These are phyloP conservation scores for Anisodus tanguticus DNA, from an alignment of 257 asterid species.

Conservation along the genomic window DNA sequence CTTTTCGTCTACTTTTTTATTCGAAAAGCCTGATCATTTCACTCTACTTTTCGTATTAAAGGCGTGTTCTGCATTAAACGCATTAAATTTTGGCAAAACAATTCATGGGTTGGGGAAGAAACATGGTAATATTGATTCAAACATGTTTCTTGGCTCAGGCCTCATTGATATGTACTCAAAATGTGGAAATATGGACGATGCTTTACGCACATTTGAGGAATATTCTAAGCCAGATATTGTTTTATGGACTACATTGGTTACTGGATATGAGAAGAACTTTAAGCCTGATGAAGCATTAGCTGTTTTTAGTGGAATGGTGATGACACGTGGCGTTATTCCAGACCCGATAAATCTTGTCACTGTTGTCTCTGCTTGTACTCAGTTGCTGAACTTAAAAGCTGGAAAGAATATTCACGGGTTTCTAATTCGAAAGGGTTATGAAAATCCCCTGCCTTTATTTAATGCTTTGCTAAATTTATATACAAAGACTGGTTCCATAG, in stretches of 20 bases:
- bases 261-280: conserved; percentile 65
- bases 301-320: conserved; percentile 48
- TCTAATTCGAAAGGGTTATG: conserved; percentile 47
- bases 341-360: conserved; percentile 62
- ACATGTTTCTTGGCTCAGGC: conserved; percentile 71
- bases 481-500: conserved; percentile 53
- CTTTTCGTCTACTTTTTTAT: conserved; percentile 46
- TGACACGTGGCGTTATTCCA: conserved; percentile 33
- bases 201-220: conserved; percentile 63
- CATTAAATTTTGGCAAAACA: conserved; percentile 47
- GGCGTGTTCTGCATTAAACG: conserved; percentile 65
- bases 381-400: conserved; percentile 44
- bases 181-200: conserved; percentile 65
- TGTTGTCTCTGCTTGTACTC: conserved; percentile 71
- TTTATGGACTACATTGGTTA: conserved; percentile 66
- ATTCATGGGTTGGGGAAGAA: conserved; percentile 68
- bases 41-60: conserved; percentile 52
- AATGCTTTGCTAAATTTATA: conserved; percentile 67
- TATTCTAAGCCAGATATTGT: conserved; percentile 65
- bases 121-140: conserved; percentile 38
- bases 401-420: conserved; percentile 75
- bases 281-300: conserved; percentile 51
- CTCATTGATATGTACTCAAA: conserved; percentile 66
- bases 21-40: conserved; percentile 50
- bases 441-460: conserved; percentile 46